Evolutionary conservation across 2,329 filamentous ascomycete genomes (phyloP).

Genomic region (Zymoseptoria tritici): DNA sequence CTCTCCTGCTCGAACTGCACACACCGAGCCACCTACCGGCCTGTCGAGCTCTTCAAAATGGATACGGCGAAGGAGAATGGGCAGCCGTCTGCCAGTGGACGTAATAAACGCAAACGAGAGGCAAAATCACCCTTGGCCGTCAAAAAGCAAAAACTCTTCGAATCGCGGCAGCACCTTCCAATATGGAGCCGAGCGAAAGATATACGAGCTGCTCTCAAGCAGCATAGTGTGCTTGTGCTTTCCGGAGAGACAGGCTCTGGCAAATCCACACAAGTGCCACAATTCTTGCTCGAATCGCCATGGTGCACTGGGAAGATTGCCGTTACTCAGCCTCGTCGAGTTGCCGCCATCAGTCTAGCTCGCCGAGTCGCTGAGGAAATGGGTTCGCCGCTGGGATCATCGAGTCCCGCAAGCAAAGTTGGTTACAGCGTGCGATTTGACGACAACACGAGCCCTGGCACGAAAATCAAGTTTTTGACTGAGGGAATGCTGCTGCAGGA

Average conservation of each 20-base stretch:
- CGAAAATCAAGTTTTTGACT: conserved; percentile 85
- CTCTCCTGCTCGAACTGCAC: too few relatives aligned
- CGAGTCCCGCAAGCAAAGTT: conserved; percentile 57
- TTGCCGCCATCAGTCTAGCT: conserved; percentile 87
- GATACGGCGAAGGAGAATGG: neutral
- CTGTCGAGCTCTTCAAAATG: neutral
- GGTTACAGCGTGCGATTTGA: conserved; percentile 96
- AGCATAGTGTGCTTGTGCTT: conserved; percentile 66
- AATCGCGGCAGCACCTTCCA: conserved; percentile 59
- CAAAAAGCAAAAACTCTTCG: conserved; percentile 22
- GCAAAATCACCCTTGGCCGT: neutral
- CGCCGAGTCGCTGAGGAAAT: conserved; percentile 80
- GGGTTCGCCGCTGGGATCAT: conserved; percentile 55
- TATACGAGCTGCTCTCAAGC: conserved; percentile 57
- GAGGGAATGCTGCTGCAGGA: conserved; percentile 96
- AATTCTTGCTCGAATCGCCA: conserved; percentile 70
- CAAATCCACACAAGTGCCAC: conserved; percentile 93
- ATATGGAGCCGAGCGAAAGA: conserved; percentile 69
- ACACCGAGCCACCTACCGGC: too few relatives aligned
- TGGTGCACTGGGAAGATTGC: conserved; percentile 87
- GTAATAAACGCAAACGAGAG: neutral
- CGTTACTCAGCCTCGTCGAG: conserved; percentile 87
- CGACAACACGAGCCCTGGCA: conserved; percentile 71
- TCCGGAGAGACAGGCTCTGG: conserved; percentile 93
- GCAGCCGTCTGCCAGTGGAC: neutral